A percentile compares a stretch with the other conserved stretches of the same genome.
These are phyloP conservation scores for Neonectria ditissima DNA, from an alignment of 2,329 filamentous ascomycete species.

Conservation along the genomic window DNA sequence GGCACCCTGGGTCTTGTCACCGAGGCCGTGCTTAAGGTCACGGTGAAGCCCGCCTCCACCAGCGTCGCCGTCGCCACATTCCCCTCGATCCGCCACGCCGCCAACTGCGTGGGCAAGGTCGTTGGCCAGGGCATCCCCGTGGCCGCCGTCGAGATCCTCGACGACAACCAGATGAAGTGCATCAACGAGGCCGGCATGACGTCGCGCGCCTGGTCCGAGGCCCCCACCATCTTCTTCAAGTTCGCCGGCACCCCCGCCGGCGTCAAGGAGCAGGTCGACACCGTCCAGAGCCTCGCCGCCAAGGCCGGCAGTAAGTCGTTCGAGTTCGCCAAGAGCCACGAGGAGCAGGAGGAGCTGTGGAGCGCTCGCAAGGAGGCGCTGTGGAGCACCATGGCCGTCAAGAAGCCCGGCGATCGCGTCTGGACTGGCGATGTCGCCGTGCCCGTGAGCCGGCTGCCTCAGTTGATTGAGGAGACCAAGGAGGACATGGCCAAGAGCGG, in stretches of 20 bases:
- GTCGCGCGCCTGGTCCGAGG: conserved; percentile 74
- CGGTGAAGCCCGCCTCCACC: conserved; percentile 81
- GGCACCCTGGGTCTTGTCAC: conserved; percentile 92
- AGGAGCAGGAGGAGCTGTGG: conserved; percentile 84
- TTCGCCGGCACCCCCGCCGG: conserved; percentile 77
- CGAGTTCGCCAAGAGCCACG: conserved; percentile 77
- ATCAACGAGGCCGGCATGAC: conserved; percentile 76
- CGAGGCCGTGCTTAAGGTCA: conserved; percentile 89
- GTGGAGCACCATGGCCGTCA: conserved; percentile 81
- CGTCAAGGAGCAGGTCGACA: conserved; percentile 82
- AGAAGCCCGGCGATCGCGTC: conserved; percentile 74
- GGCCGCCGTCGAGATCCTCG: conserved; percentile 91
- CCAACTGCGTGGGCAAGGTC: conserved; percentile 82
- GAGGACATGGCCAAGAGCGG: conserved; percentile 57
- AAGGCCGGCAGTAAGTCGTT: conserved; percentile 74
- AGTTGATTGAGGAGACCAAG: conserved; percentile 81
- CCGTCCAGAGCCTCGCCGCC: conserved; percentile 74
- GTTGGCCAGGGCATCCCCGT: conserved; percentile 85
- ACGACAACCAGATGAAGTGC: conserved; percentile 87
- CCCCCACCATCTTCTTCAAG: conserved; percentile 86
- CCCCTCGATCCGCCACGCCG: conserved; percentile 73
- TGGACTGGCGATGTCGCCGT: conserved; percentile 92
- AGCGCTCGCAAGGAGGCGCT: conserved; percentile 85
- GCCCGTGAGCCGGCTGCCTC: conserved; percentile 78
- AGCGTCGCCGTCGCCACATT: conserved; percentile 81